Conservation (phyloP, 1,284 basidiomycete genomes). For the Cryptococcus deneoformans region DNA sequence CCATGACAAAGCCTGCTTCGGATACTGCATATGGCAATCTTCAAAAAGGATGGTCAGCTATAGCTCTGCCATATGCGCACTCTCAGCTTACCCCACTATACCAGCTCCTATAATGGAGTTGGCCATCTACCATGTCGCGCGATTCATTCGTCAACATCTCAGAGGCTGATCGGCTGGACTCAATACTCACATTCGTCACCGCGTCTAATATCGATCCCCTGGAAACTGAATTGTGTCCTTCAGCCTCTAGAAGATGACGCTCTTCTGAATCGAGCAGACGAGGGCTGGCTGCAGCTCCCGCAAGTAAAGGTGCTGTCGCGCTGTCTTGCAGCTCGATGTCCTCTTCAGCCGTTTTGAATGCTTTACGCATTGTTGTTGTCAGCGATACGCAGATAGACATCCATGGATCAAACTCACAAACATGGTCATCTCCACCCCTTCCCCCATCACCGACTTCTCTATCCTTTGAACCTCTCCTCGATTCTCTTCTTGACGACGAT, state of each 20-base stretch:
- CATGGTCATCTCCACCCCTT: background rate
- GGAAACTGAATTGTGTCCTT: conserved; percentile 26
- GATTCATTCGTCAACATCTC: background rate
- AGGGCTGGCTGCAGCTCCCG: background rate
- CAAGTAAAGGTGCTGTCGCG: conserved; percentile 24
- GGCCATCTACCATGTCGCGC: conserved; percentile 54
- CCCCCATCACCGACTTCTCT: background rate
- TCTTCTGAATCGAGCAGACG: conserved; percentile 13
- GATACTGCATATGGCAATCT: conserved; percentile 91
- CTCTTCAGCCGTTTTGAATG: conserved; percentile 34
- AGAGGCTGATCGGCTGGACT: background rate
- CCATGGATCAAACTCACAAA: conserved; percentile 3
- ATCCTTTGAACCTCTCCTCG: conserved; percentile 10
- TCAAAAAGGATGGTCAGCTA: background rate
- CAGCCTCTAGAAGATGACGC: conserved; percentile 22
- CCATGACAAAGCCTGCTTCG: conserved; percentile 89
- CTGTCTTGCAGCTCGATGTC: conserved; percentile 25
- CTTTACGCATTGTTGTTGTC: conserved; percentile 7
- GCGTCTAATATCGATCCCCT: conserved; percentile 45
- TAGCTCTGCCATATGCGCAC: too few species aligned
- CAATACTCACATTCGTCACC: conserved; percentile 44
- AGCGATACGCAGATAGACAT: too few species aligned
- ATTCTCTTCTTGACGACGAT: conserved; percentile 10
- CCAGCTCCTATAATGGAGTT: conserved; percentile 97
- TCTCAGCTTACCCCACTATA: conserved; percentile 67